phyloP scores from a whole-genome alignment of 2,329 filamentous ascomycete species.

The Cercospora sojina region DNA sequence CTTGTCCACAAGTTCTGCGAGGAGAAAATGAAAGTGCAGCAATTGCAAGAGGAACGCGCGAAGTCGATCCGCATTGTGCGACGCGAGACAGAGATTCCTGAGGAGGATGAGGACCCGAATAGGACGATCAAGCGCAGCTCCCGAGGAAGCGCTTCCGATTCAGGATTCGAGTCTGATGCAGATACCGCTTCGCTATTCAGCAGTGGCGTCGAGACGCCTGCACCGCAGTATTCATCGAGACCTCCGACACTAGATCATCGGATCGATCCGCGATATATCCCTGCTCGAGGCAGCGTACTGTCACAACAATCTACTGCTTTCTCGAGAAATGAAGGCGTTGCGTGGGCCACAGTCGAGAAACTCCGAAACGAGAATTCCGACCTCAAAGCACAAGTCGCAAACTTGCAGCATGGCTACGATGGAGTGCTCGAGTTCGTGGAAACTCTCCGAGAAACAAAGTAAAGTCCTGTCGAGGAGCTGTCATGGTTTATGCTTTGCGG shows the following conservation, averaged over 20 bases:
- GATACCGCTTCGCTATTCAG: slow-evolving; percentile 53
- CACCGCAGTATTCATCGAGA: slow-evolving; percentile 33
- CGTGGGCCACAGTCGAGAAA: slow-evolving; percentile 54
- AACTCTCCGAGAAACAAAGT: not conserved
- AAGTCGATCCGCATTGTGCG: slow-evolving; percentile 27
- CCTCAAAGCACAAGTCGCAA: slow-evolving; percentile 53
- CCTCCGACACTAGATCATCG: slow-evolving; percentile 35
- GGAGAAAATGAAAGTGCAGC: slow-evolving; percentile 44
- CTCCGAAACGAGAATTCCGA: slow-evolving; percentile 56
- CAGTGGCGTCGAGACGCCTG: slow-evolving; percentile 37
- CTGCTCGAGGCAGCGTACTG: slow-evolving; percentile 13
- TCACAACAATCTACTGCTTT: slow-evolving; percentile 17
- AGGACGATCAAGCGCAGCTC: slow-evolving; percentile 32
- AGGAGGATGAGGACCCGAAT: slow-evolving; percentile 25
- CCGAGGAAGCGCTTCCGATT: slow-evolving; percentile 49
- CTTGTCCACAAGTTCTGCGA: slow-evolving; percentile 50
- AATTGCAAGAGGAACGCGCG: slow-evolving; percentile 33
- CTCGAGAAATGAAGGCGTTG: slow-evolving; percentile 43
- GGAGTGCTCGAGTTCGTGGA: slow-evolving; percentile 6
- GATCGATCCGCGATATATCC: slow-evolving; percentile 10
- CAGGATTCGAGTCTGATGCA: slow-evolving; percentile 59
- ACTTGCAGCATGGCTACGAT: slow-evolving; percentile 47
- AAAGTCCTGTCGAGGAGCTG: not conserved
- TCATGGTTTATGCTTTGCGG: not conserved
- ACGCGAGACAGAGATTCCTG: slow-evolving; percentile 19